phyloP scores from a whole-genome alignment of 352 stramenopile genomes.

The Phytophthora macrochlamydospora region DNA sequence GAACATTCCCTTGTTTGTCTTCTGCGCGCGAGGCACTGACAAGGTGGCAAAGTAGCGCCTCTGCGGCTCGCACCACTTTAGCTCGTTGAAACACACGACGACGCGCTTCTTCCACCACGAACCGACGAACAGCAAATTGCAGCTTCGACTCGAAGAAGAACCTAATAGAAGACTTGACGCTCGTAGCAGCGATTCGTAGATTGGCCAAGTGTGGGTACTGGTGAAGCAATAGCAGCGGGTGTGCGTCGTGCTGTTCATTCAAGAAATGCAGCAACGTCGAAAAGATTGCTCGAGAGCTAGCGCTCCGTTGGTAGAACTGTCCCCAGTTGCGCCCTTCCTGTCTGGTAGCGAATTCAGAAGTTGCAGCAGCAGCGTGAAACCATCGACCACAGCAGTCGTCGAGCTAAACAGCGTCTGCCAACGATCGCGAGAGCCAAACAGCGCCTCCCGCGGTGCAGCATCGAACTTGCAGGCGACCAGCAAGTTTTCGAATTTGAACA shows the following conservation, averaged over 20 bases:
- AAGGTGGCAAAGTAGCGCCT: constrained; percentile 65
- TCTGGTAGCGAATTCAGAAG: constrained; percentile 54
- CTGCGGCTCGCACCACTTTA: constrained; percentile 54
- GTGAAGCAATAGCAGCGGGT: constrained; percentile 56
- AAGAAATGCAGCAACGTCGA: constrained; percentile 40
- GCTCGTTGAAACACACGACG: constrained; percentile 48
- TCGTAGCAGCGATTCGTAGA: constrained; percentile 45
- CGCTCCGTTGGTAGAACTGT: constrained; percentile 30
- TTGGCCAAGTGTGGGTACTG: constrained; percentile 59
- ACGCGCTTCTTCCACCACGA: constrained; percentile 54
- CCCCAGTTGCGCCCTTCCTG: constrained; percentile 31
- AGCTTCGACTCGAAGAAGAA: constrained; percentile 57
- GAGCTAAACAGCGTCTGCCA: constrained; percentile 50
- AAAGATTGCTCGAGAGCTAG: constrained; percentile 54
- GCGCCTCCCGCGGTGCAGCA: constrained; percentile 25
- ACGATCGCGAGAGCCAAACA: constrained; percentile 49
- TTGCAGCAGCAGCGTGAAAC: constrained; percentile 58
- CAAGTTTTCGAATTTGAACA: constrained; percentile 60
- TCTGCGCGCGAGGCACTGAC: constrained; percentile 61
- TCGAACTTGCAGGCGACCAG: constrained; percentile 50
- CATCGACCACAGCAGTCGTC: constrained; percentile 50
- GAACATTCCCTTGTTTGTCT: constrained; percentile 68
- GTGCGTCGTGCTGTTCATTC: constrained; percentile 26
- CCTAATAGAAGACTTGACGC: constrained; percentile 48
- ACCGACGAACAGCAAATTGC: constrained; percentile 67